These are phyloP conservation scores for Xerocomellus amylosporus DNA, from an alignment of 768 basidiomycete genomes.

Conservation along the genomic window DNA sequence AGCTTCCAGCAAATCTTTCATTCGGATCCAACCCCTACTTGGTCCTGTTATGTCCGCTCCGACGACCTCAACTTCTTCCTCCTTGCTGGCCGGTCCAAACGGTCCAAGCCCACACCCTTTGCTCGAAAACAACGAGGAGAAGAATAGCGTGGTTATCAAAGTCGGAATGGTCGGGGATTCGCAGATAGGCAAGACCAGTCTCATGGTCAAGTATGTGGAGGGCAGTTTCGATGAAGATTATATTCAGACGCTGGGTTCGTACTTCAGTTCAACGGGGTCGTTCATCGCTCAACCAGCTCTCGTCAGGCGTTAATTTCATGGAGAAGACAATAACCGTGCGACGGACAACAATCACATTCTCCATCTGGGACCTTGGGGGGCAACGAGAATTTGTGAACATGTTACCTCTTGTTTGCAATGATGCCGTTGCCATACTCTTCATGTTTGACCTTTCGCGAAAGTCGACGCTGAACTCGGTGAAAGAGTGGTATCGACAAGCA, in stretches of 20 bases:
- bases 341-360: conserved; percentile 98
- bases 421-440: conserved; percentile 99
- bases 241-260: conserved; percentile 95
- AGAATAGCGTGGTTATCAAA: conserved; percentile 93
- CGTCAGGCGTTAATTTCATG: conserved; percentile 95
- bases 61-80: conserved; percentile 45
- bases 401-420: conserved; percentile 97
- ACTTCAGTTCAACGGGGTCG: neutral
- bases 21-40: conserved; percentile 18
- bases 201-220: conserved; percentile 99
- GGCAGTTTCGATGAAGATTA: conserved; percentile 99
- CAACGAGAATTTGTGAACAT: conserved; percentile 99
- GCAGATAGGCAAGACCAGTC: conserved; percentile 97
- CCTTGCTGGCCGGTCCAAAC: conserved; percentile 47
- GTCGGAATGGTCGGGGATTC: conserved; percentile 99
- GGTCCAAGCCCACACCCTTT: conserved; percentile 50
- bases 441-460: conserved; percentile 99
- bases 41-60: conserved; percentile 45
- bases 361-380: conserved; percentile 97
- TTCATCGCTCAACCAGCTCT: conserved; percentile 9
- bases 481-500: conserved; percentile 99
- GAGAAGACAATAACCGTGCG: conserved; percentile 99
- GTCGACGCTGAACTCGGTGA: conserved; percentile 95
- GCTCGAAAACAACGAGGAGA: conserved; percentile 66
- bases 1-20: conserved; percentile 16